Evolutionary conservation across 1,139 yeast genomes (phyloP).

Genomic region (Candida glucosophila): DNA sequence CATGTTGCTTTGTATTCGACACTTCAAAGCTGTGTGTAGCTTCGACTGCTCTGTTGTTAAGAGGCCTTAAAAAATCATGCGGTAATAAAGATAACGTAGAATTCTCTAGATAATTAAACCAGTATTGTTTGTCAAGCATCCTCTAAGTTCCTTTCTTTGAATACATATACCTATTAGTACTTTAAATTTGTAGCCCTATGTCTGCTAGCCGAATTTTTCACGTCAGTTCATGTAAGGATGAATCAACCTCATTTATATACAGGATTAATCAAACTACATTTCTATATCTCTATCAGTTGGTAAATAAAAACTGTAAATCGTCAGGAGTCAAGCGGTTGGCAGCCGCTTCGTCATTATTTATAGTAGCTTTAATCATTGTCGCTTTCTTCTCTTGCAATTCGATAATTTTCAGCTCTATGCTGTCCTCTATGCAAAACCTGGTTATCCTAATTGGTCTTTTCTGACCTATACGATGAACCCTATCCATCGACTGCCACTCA

Average conservation of each 20-base stretch:
- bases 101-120: conserved; percentile 65
- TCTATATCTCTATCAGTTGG: conserved; percentile 38
- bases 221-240: background rate
- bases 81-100: conserved; percentile 86
- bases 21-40: conserved; percentile 40
- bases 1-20: conserved; percentile 13
- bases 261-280: conserved; percentile 1
- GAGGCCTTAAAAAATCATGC: conserved; percentile 76
- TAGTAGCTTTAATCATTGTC: conserved; percentile 94
- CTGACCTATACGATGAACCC: conserved; percentile 97
- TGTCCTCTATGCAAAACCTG: conserved; percentile 87
- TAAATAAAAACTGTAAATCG: conserved; percentile 88
- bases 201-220: too few species aligned
- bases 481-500: conserved; percentile 97
- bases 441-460: conserved; percentile 91
- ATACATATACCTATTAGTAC: background rate
- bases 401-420: conserved; percentile 91
- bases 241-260: background rate
- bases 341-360: conserved; percentile 86
- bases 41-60: conserved; percentile 61
- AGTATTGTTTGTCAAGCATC: conserved; percentile 28
- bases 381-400: conserved; percentile 96
- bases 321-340: conserved; percentile 82
- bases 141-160: background rate
- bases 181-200: too few species aligned